Conservation (phyloP, 192 early-diverging fungal genomes). For the Entrophospora sp. region DNA sequence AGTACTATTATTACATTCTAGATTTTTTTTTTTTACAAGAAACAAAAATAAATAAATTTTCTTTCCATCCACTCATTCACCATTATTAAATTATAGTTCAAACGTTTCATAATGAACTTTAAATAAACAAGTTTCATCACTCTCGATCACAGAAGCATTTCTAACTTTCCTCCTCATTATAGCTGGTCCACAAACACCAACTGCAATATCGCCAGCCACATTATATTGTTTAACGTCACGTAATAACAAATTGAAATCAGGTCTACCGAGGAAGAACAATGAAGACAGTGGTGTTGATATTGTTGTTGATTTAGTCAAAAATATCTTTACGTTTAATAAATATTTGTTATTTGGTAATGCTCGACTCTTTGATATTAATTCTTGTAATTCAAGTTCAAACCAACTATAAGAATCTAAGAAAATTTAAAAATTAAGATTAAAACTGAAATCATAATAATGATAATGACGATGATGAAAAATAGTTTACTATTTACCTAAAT, state of each 20-base stretch:
- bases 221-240: slow-evolving; percentile 13
- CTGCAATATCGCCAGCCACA: slow-evolving; percentile 7
- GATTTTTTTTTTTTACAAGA: too few species aligned
- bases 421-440: not conserved
- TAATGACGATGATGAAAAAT: too few species aligned
- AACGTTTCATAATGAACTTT: slow-evolving; percentile 30
- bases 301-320: not conserved
- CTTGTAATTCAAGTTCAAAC: not conserved
- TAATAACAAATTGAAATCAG: slow-evolving; percentile 19
- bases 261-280: slow-evolving; percentile 16
- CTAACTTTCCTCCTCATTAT: slow-evolving; percentile 21
- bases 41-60: too few species aligned
- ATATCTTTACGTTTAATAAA: not conserved
- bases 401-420: not conserved
- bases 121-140: slow-evolving; percentile 15
- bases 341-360: not conserved
- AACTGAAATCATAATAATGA: too few species aligned
- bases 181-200: slow-evolving; percentile 29
- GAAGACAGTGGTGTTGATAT: not conserved
- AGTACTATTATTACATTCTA: too few species aligned
- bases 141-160: slow-evolving; percentile 14
- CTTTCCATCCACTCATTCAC: too few species aligned
- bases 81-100: slow-evolving; percentile 32
- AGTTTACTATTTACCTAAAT: not conserved
- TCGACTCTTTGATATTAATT: not conserved